Evolutionary conservation across 2,329 filamentous ascomycete genomes (phyloP).

Genomic region (Ascochyta pisi): DNA sequence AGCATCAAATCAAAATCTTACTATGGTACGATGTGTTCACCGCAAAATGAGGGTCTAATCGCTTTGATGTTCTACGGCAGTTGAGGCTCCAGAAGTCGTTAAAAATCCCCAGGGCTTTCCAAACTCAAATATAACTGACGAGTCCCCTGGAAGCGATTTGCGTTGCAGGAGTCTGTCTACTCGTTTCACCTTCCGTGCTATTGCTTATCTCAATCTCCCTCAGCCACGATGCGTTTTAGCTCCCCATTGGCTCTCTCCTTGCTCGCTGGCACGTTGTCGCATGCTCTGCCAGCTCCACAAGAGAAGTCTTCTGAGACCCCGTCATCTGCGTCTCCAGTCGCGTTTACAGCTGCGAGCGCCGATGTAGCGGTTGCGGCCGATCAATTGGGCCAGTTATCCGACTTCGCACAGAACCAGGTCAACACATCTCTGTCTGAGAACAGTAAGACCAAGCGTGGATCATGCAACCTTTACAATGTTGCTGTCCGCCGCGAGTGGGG

Average conservation of each 20-base stretch:
- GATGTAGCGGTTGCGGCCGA: constrained; percentile 32
- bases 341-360: constrained; percentile 25
- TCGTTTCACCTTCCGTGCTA: constrained; percentile 1
- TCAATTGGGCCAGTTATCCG: constrained; percentile 33
- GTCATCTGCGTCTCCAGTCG: constrained; percentile 11
- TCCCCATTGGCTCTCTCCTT: constrained; percentile 31
- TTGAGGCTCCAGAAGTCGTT: neutral
- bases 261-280: constrained; percentile 31
- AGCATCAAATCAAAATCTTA: constrained; percentile 4
- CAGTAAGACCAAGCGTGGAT: constrained; percentile 28
- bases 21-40: no score
- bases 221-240: constrained; percentile 36
- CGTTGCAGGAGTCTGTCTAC: constrained; percentile 5
- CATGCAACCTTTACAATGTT: constrained; percentile 34
- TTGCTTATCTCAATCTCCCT: constrained; percentile 1
- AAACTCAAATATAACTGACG: constrained; percentile 7
- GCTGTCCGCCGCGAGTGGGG: constrained; percentile 40
- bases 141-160: neutral
- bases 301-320: constrained; percentile 14
- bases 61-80: neutral
- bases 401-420: constrained; percentile 28
- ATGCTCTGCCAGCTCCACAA: constrained; percentile 34
- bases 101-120: neutral
- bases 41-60: no score
- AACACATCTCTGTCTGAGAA: constrained; percentile 24